These are phyloP conservation scores for Eucalyptus dawsonii DNA, from an alignment of 345 rosid species.

Conservation along the genomic window DNA sequence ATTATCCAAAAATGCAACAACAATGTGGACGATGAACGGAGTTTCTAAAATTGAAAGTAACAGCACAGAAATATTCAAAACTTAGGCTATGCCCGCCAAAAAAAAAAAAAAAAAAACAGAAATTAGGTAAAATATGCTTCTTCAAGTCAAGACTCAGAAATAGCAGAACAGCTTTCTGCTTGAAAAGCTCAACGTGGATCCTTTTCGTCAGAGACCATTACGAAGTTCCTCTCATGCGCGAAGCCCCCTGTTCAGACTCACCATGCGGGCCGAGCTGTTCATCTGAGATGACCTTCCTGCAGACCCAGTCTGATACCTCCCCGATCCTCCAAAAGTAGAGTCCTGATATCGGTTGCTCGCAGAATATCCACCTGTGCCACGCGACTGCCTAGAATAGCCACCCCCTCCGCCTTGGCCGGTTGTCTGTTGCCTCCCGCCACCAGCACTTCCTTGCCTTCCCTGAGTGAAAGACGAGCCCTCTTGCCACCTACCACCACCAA, in stretches of 20 bases:
- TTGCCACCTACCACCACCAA: conserved; percentile 50
- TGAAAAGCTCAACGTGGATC: not conserved
- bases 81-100: not conserved
- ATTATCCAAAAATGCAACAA: not conserved
- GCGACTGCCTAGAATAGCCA: not conserved
- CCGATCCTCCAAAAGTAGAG: not conserved
- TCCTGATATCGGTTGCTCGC: not conserved
- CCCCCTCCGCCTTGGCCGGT: not conserved
- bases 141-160: not conserved
- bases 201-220: not conserved
- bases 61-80: not conserved
- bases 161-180: not conserved
- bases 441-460: conserved; percentile 52
- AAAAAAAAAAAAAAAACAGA: not conserved
- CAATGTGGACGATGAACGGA: not conserved
- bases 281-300: not conserved
- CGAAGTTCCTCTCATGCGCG: not conserved
- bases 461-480: conserved; percentile 35
- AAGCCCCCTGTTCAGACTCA: not conserved
- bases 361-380: not conserved
- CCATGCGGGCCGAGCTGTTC: not conserved
- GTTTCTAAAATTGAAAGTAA: not conserved
- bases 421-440: not conserved
- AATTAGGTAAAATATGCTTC: not conserved
- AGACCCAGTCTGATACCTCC: not conserved